Evolutionary conservation across 768 basidiomycete genomes (phyloP), one percentile per base, ranked within the genome.

Genomic region (Hericium coralloides): DNA sequence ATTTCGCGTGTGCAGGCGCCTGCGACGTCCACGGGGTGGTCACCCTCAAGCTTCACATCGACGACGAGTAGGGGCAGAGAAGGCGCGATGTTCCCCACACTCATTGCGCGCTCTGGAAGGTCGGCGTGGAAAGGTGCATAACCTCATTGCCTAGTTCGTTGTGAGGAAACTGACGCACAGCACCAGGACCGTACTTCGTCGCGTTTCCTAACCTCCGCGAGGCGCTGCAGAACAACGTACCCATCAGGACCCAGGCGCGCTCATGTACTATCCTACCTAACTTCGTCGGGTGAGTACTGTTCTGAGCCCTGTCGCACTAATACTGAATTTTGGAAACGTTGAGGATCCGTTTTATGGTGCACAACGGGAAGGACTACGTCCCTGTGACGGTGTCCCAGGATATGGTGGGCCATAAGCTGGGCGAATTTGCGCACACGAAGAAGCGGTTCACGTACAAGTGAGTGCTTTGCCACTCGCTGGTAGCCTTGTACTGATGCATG

Each of bases 391-490:
- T 99, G 61, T 93, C 90, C 3, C 92, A 95, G 68, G 95, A 98
- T 70, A 98, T 98, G 95, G 92, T 99, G 1, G 95, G 95, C 0
- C 95, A 99, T 70, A 99, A 99, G 70, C 72, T 98, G 53, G 95
- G 95, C 54, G 94, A 98, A 76, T 98, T 98, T 70, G 75, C 92
- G 41, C 82, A 85, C 63, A 98, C 95, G 38, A 85, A 87, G 74
- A 94, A 92, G 71, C 81, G 81, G 55, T 95, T 94, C 70, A 80
- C 76, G 36, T 93, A 85, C 75, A 89, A 83, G 93, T 93, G 68
- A 68, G 90, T 84, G 39, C 49, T 55, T 59, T 51, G 22, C 43
- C 1, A 20, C 18, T 31, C 8, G 43, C 17, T n/a, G 12, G 7
- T 14, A 17, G 20, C 17, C 51, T n/a, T 12, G 15, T 5, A 25